Conservation (phyloP, 192 early-diverging fungal species). For the Entomortierella lignicola region DNA sequence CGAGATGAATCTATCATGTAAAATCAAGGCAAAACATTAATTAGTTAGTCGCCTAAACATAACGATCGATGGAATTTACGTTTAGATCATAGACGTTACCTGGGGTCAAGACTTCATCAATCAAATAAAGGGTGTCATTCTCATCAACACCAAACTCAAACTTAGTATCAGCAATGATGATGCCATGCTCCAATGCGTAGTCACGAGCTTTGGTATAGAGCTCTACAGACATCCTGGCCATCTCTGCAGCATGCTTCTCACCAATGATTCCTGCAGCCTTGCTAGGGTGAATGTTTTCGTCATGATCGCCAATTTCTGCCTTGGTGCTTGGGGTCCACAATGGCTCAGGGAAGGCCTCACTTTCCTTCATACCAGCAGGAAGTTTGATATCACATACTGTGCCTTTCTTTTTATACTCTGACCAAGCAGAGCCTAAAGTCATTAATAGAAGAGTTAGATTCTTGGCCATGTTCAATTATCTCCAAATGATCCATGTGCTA, state of each 20-base stretch:
- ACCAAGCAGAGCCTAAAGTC: slow-evolving; percentile 87
- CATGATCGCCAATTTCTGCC: slow-evolving; percentile 97
- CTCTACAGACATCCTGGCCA: slow-evolving; percentile 78
- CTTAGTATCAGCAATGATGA: slow-evolving; percentile 99
- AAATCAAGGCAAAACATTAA: no score
- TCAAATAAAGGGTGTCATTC: slow-evolving; percentile 82
- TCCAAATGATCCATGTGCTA: neutral
- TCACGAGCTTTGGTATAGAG: slow-evolving; percentile 90
- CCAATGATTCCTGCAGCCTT: slow-evolving; percentile 91
- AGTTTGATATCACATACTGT: slow-evolving; percentile 94
- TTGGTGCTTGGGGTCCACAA: slow-evolving; percentile 99
- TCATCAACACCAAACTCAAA: slow-evolving; percentile 98
- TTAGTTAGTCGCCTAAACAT: neutral
- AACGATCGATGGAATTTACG: neutral
- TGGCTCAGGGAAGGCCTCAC: slow-evolving; percentile 81
- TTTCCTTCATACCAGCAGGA: slow-evolving; percentile 83
- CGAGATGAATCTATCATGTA: slow-evolving; percentile 85
- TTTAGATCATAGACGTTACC: slow-evolving; percentile 54
- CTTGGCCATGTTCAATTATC: no score
- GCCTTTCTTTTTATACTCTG: slow-evolving; percentile 92
- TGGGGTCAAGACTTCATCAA: slow-evolving; percentile 98
- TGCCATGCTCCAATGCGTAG: slow-evolving; percentile 85
- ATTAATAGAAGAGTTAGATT: neutral
- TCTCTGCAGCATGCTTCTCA: slow-evolving; percentile 75
- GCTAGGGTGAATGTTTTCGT: slow-evolving; percentile 98